Conservation (phyloP, 1,139 yeast genomes). For the Taphrina sp. region DNA sequence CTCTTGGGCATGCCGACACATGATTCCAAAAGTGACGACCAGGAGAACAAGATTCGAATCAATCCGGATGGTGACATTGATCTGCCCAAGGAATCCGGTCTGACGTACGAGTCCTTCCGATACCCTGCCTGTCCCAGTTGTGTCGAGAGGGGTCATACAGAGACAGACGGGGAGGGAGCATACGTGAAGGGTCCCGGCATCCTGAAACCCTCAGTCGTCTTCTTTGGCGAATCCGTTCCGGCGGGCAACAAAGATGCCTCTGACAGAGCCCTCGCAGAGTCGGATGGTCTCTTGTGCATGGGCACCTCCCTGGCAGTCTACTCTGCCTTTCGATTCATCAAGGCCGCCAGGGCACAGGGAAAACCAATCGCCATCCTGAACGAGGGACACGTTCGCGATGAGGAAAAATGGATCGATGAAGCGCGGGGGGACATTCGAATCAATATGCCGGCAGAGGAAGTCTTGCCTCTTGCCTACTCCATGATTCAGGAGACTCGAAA, state of each 20-base stretch:
- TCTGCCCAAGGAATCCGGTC: slow-evolving; percentile 35
- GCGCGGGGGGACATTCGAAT: slow-evolving; percentile 20
- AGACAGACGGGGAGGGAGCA: slow-evolving; percentile 36
- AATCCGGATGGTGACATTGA: slow-evolving; percentile 42
- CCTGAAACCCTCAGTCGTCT: slow-evolving; percentile 40
- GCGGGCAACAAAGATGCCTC: slow-evolving; percentile 36
- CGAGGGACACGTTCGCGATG: slow-evolving; percentile 40
- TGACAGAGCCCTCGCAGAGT: slow-evolving; percentile 34
- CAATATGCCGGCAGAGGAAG: slow-evolving; percentile 25
- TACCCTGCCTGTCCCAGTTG: slow-evolving; percentile 40
- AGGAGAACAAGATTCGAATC: slow-evolving; percentile 34
- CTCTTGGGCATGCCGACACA: slow-evolving; percentile 31
- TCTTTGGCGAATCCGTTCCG: slow-evolving; percentile 40
- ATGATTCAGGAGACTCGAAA: not conserved
- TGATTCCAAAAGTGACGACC: too few relatives aligned
- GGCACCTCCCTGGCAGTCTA: slow-evolving; percentile 40
- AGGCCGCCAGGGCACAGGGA: slow-evolving; percentile 37
- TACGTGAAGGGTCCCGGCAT: slow-evolving; percentile 39
- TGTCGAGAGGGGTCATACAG: slow-evolving; percentile 34
- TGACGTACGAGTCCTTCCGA: slow-evolving; percentile 38
- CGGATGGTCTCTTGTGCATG: slow-evolving; percentile 38
- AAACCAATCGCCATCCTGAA: slow-evolving; percentile 39
- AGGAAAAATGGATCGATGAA: slow-evolving; percentile 36
- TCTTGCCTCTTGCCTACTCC: slow-evolving; percentile 4
- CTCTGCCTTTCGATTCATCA: slow-evolving; percentile 40